phyloP scores from a whole-genome alignment of 164 flowering plant genomes.

The Malania oleifera region DNA sequence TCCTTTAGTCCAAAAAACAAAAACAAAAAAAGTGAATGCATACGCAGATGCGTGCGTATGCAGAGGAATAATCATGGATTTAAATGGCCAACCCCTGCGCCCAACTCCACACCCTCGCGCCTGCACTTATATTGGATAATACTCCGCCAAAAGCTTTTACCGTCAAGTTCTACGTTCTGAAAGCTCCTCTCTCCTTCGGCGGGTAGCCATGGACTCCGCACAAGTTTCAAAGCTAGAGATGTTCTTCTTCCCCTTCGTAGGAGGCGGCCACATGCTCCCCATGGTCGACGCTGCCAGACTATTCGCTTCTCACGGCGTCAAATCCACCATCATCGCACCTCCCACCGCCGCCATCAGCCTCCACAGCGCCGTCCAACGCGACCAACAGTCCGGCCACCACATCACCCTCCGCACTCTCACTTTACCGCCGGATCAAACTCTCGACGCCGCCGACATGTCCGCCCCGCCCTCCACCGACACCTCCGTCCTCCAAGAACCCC shows the following conservation, averaged over 20 bases:
- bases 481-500: background rate
- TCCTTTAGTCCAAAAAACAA: too few relatives aligned
- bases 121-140: too few relatives aligned
- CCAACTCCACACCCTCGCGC: too few relatives aligned
- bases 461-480: background rate
- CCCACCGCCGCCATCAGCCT: background rate
- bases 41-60: too few relatives aligned
- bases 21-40: too few relatives aligned
- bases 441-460: slow-evolving; percentile 1
- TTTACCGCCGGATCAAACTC: background rate
- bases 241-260: background rate
- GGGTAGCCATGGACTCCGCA: too few relatives aligned
- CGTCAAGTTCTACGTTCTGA: too few relatives aligned
- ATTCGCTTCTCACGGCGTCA: background rate
- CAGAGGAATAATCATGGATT: too few relatives aligned
- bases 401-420: background rate
- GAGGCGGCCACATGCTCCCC: background rate
- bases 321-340: background rate
- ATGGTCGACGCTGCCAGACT: background rate
- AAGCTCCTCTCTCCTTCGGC: too few relatives aligned
- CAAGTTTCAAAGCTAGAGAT: background rate
- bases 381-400: background rate
- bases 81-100: too few relatives aligned
- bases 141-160: too few relatives aligned
- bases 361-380: background rate